Percentiles rank a stretch among this genome's conserved stretches.
Evolutionary conservation across 768 basidiomycete species (phyloP).

Genomic region (button mushroom (Agaricus bisporus)): DNA sequence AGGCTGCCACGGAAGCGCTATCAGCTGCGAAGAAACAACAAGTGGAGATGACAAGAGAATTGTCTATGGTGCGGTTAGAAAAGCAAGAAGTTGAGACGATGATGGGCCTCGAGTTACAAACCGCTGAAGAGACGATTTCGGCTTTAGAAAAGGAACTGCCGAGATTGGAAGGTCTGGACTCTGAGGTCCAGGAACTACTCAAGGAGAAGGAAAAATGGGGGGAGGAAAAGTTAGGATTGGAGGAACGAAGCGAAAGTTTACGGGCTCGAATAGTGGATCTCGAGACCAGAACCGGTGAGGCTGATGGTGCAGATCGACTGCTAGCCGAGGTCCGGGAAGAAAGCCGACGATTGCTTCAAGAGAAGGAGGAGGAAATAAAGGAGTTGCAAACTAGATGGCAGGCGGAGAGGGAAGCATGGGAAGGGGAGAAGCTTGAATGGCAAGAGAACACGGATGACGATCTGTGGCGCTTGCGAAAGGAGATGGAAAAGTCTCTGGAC

Average conservation of each 20-base stretch:
- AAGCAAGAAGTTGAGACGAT: slow-evolving; percentile 65
- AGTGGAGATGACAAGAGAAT: slow-evolving; percentile 53
- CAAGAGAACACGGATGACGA: slow-evolving; percentile 46
- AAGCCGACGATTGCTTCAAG: slow-evolving; percentile 29
- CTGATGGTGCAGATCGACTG: slow-evolving; percentile 33
- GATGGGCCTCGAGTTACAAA: slow-evolving; percentile 60
- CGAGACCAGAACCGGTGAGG: slow-evolving; percentile 24
- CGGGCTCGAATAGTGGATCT: slow-evolving; percentile 35
- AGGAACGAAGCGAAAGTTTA: slow-evolving; percentile 33
- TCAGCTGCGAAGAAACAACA: slow-evolving; percentile 55
- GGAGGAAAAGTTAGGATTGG: slow-evolving; percentile 37
- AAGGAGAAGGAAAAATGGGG: slow-evolving; percentile 48
- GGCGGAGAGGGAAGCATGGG: slow-evolving; percentile 42
- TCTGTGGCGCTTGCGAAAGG: slow-evolving; percentile 35
- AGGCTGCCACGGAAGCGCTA: slow-evolving; percentile 52
- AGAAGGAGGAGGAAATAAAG: slow-evolving; percentile 32
- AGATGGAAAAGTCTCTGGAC: slow-evolving; percentile 37
- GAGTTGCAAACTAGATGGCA: slow-evolving; percentile 34
- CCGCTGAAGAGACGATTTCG: slow-evolving; percentile 57
- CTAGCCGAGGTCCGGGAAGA: slow-evolving; percentile 29
- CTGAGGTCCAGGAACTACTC: slow-evolving; percentile 39
- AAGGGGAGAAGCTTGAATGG: slow-evolving; percentile 39
- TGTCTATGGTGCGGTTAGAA: slow-evolving; percentile 57
- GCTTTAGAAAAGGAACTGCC: slow-evolving; percentile 51
- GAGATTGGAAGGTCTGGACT: slow-evolving; percentile 41